A percentile compares a stretch with the other conserved stretches of the same genome.
phyloP scores from a whole-genome alignment of 768 basidiomycete genomes.

The Russula sp. region DNA sequence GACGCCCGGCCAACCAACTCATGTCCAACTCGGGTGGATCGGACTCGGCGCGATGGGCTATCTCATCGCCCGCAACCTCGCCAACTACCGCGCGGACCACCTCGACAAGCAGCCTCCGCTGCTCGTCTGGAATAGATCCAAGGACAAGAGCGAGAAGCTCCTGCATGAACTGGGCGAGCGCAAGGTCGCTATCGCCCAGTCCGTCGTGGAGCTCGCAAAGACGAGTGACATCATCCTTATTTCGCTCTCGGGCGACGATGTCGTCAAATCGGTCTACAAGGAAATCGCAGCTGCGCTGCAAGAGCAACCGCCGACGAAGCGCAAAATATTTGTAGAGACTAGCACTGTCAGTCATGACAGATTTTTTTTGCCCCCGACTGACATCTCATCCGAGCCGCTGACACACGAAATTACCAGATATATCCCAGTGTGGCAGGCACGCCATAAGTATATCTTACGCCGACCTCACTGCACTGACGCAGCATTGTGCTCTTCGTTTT shows the following conservation, averaged over 20 bases:
- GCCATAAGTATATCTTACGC: conserved; percentile 6
- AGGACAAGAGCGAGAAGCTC: conserved; percentile 57
- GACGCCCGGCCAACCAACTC: conserved; percentile 42
- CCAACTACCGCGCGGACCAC: conserved; percentile 46
- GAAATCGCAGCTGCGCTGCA: conserved; percentile 57
- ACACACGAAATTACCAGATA: conserved; percentile 40
- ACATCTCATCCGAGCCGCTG: background rate
- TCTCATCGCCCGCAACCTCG: conserved; percentile 78
- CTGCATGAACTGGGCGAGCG: conserved; percentile 52
- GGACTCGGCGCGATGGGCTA: conserved; percentile 69
- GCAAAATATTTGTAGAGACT: conserved; percentile 82
- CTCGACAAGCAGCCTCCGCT: conserved; percentile 48
- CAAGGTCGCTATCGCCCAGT: conserved; percentile 52
- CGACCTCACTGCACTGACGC: conserved; percentile 1
- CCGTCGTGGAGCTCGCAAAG: conserved; percentile 25
- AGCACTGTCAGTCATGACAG: conserved; percentile 58
- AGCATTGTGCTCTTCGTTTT: background rate
- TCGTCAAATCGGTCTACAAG: conserved; percentile 60
- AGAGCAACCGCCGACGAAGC: conserved; percentile 42
- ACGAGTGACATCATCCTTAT: conserved; percentile 71
- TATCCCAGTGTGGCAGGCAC: conserved; percentile 54
- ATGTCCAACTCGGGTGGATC: conserved; percentile 47
- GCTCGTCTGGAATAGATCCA: conserved; percentile 73
- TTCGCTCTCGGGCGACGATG: conserved; percentile 68
- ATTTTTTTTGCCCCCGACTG: background rate